Evolutionary conservation across 768 basidiomycete genomes (phyloP).

Genomic region (Zangia roseola): DNA sequence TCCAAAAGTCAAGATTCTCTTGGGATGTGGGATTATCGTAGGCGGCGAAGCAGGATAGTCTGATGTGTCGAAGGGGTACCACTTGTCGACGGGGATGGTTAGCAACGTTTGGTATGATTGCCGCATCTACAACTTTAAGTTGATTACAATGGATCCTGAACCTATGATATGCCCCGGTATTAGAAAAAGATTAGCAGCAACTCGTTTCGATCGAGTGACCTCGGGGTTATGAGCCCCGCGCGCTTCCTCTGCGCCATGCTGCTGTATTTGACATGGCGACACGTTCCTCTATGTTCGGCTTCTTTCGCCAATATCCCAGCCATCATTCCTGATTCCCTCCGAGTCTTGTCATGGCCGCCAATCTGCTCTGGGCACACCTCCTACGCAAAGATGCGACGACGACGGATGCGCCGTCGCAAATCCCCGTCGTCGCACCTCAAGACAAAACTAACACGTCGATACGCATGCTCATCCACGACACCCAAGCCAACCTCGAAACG

Average conservation of each 20-base stretch:
- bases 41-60: too few relatives aligned
- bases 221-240: slow-evolving; percentile 50
- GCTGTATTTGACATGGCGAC: slow-evolving; percentile 19
- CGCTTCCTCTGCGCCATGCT: slow-evolving; percentile 50
- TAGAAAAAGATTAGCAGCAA: slow-evolving; percentile 31
- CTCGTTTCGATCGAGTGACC: slow-evolving; percentile 50
- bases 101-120: too few relatives aligned
- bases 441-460: slow-evolving; percentile 71
- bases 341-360: slow-evolving; percentile 13
- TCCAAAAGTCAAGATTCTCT: too few relatives aligned
- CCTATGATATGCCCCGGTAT: too few relatives aligned
- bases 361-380: slow-evolving; percentile 53
- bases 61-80: too few relatives aligned
- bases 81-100: too few relatives aligned
- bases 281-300: not conserved
- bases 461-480: slow-evolving; percentile 71
- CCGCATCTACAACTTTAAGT: too few relatives aligned
- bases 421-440: slow-evolving; percentile 44
- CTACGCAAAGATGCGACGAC: slow-evolving; percentile 42
- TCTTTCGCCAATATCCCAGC: not conserved
- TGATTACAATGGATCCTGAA: too few relatives aligned
- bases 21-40: too few relatives aligned
- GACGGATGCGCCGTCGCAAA: slow-evolving; percentile 19
- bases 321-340: not conserved
- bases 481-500: slow-evolving; percentile 66